Evolutionary conservation across 192 early-diverging fungal species (phyloP), one percentile per base, ranked within the genome.

Genomic region (Entomortierella parvispora): DNA sequence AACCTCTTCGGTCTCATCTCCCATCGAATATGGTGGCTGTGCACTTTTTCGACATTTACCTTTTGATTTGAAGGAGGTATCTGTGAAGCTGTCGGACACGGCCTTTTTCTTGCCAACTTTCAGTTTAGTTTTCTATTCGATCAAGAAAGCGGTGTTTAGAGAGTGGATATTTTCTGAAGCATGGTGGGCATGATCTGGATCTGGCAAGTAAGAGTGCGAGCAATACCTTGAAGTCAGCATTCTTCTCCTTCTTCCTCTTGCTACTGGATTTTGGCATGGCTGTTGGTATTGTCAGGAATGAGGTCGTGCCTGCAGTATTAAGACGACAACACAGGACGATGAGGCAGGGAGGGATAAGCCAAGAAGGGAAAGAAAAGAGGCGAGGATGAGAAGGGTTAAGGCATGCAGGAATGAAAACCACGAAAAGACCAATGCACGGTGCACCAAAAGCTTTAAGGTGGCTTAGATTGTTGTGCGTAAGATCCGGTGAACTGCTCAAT

Each of bases 31-130:
- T 2, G 18, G 31, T 55, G 53, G 2, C 12, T 55, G n/a, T n/a
- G n/a, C n/a, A n/a, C n/a, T 26, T 33, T 7, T 20, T 12, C 45
- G 17, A 22, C 18, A 2, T 22, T 46, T 85, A 92, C 90, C 80
- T 80, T 86, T 88, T 1, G 94, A 88, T 34, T 90, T 91, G 79
- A 97, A 95, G 20, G 93, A 93, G 22, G 90, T 92, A 48, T 95
- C 91, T 11, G 94, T 95, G 44, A 89, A 87, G 75, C 88, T 97
- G 25, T 82, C 80, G 17, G 95, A 71, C 15, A 89, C 79, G 18
- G 86, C 86, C 82, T 93, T 93, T 75, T 92, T 91, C 81, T 95
- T 94, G 51, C 95, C 95, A 43, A 97, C 89, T 81, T 97, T 97
- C 15, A 97, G 88, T 80, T 94, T 94, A 63, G 90, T 86, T 91